phyloP scores from a whole-genome alignment of 208 protist species.

The Trypanosoma mega region DNA sequence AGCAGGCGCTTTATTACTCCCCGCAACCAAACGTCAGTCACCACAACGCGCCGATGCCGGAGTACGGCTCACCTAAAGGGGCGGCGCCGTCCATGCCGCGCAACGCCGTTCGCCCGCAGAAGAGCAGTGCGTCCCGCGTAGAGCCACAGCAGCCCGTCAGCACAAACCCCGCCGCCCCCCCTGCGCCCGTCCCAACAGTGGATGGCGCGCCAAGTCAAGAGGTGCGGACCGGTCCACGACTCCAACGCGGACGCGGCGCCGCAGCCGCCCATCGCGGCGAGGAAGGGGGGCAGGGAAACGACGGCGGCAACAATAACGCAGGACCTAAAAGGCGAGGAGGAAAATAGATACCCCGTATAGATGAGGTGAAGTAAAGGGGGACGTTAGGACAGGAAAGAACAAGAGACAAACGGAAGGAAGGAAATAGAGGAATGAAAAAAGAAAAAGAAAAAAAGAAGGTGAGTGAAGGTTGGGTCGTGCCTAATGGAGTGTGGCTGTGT shows the following conservation, averaged over 20 bases:
- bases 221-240: slow-evolving; percentile 33
- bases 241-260: slow-evolving; percentile 50
- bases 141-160: slow-evolving; percentile 32
- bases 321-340: slow-evolving; percentile 30
- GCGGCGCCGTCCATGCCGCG: slow-evolving; percentile 5
- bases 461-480: too few species aligned
- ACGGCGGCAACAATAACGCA: neutral
- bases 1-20: slow-evolving; percentile 12
- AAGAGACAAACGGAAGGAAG: slow-evolving; percentile 4
- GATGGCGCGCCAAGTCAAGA: slow-evolving; percentile 29
- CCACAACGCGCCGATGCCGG: slow-evolving; percentile 22
- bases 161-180: slow-evolving; percentile 16
- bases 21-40: too few species aligned
- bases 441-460: neutral
- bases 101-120: slow-evolving; percentile 8
- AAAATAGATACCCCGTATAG: slow-evolving; percentile 18
- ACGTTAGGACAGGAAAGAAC: neutral
- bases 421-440: slow-evolving; percentile 19
- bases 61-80: slow-evolving; percentile 14
- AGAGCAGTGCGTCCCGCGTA: slow-evolving; percentile 20
- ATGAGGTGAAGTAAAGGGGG: neutral
- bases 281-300: slow-evolving; percentile 11
- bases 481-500: too few species aligned
- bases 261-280: slow-evolving; percentile 26
- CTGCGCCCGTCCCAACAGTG: slow-evolving; percentile 35